Percentiles rank a stretch among this genome's conserved stretches.
phyloP scores from a whole-genome alignment of 2,329 filamentous ascomycete species.

The Bretziella fagacearum region DNA sequence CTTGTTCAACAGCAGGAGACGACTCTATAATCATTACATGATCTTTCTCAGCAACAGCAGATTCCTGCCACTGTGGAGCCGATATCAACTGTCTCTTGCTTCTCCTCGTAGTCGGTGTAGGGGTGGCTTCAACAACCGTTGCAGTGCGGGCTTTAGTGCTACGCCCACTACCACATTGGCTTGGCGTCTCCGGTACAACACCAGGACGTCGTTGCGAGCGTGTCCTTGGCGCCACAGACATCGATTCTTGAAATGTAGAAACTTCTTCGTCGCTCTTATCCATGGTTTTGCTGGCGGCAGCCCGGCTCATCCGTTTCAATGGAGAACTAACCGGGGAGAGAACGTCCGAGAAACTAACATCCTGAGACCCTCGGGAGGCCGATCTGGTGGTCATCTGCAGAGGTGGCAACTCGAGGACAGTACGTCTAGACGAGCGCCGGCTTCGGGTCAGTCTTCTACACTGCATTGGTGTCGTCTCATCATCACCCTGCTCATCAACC shows the following conservation, averaged over 20 bases:
- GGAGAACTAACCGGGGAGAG: constrained; percentile 7
- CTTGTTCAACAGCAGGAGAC: not conserved
- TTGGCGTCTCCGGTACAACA: not conserved
- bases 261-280: not conserved
- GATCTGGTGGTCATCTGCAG: constrained; percentile 13
- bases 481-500: not conserved
- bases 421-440: not conserved
- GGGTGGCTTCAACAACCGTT: not conserved
- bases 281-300: not conserved
- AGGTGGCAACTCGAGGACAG: constrained; percentile 6
- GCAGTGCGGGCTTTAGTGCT: not conserved
- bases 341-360: not conserved
- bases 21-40: not conserved
- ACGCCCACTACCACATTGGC: not conserved
- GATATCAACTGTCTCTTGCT: not conserved
- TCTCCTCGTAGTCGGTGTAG: constrained; percentile 2
- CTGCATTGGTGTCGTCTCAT: not conserved
- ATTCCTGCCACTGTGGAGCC: not conserved
- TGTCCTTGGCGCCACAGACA: not conserved
- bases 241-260: not conserved
- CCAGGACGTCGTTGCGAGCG: not conserved
- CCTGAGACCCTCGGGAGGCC: not conserved
- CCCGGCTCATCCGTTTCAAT: constrained; percentile 3
- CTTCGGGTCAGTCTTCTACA: not conserved
- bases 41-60: not conserved